Evolutionary conservation across 768 basidiomycete species (phyloP).

Genomic region (Suillus variegatus): DNA sequence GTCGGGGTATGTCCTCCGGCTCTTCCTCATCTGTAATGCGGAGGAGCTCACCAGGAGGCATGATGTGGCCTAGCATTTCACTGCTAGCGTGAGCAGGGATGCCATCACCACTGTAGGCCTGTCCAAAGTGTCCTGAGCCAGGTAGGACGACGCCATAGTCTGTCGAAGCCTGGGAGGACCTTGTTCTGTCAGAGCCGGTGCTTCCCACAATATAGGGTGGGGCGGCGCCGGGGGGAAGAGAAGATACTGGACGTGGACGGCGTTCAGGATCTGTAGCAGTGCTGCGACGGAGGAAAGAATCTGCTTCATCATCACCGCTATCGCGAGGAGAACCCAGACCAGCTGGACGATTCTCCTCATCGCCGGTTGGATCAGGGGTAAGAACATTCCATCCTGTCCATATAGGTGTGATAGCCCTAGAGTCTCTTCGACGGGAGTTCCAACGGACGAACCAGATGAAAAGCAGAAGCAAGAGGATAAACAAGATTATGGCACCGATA

Average conservation of each 20-base stretch:
- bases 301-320: conserved; percentile 71
- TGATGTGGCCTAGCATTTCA: conserved; percentile 35
- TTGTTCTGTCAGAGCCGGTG: conserved; percentile 37
- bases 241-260: conserved; percentile 20
- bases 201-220: conserved; percentile 40
- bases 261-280: conserved; percentile 21
- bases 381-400: conserved; percentile 50
- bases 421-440: conserved; percentile 21
- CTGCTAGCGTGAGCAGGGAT: conserved; percentile 30
- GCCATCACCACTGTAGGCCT: conserved; percentile 28
- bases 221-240: conserved; percentile 35
- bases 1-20: conserved; percentile 18
- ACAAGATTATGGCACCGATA: conserved; percentile 56
- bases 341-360: conserved; percentile 38
- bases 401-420: conserved; percentile 28
- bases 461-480: conserved; percentile 57
- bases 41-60: conserved; percentile 37
- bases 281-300: conserved; percentile 58
- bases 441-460: conserved; percentile 35
- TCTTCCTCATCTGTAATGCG: conserved; percentile 38
- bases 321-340: conserved; percentile 72
- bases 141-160: conserved; percentile 36
- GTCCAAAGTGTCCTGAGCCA: conserved; percentile 33
- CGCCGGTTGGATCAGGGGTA: conserved; percentile 23
- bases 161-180: conserved; percentile 40